Conservation (phyloP, 495 filamentous ascomycete species). For the Talaromyces proteolyticus region DNA sequence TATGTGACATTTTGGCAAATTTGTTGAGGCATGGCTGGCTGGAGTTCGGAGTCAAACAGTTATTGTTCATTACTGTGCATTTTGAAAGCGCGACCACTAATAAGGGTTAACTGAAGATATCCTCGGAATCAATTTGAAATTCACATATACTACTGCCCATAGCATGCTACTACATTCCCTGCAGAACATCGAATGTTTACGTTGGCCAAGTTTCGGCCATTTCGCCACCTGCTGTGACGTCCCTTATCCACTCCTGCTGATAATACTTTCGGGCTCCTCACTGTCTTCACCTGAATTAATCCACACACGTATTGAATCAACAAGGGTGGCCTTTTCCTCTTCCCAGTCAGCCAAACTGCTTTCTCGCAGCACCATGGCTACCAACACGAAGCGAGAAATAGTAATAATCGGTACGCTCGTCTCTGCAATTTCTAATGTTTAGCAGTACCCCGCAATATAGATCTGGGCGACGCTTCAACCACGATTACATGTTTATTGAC, state of each 20-base stretch:
- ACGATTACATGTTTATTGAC: conserved; percentile 10
- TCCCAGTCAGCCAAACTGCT: background rate
- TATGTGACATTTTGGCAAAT: conserved; percentile 4
- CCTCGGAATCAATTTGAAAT: no score
- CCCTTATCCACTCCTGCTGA: background rate
- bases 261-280: no score
- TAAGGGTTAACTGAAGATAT: no score
- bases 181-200: background rate
- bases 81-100: background rate
- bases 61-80: background rate
- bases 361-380: conserved; percentile 25
- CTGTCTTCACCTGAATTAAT: background rate
- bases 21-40: background rate
- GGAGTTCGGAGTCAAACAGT: background rate
- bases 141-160: no score
- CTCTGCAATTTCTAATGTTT: conserved; percentile 5
- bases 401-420: conserved; percentile 59
- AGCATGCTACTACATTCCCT: background rate
- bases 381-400: conserved; percentile 50
- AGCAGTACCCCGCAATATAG: background rate
- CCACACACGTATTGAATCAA: background rate
- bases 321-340: background rate
- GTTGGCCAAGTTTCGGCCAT: background rate
- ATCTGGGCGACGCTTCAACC: conserved; percentile 9
- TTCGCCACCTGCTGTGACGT: conserved; percentile 2